Percentiles rank a stretch among this genome's conserved stretches.
Evolutionary conservation across 1,284 basidiomycete genomes (phyloP).

Genomic region (Heliocybe sulcata): DNA sequence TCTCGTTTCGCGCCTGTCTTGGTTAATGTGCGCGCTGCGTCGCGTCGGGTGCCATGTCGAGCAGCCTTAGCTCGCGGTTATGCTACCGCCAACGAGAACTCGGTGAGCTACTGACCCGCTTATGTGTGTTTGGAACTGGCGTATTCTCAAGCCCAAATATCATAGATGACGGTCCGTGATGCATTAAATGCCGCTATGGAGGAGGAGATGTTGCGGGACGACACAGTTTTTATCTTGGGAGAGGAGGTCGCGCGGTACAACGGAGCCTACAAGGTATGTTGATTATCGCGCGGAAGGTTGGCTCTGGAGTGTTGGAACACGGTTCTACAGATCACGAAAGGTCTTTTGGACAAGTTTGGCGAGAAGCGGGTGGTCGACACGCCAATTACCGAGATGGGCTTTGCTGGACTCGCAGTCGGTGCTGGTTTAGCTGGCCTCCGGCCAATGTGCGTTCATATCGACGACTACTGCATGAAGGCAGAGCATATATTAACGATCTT

Average conservation of each 20-base stretch:
- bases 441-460: slow-evolving; percentile 56
- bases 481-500: slow-evolving; percentile 5
- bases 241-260: slow-evolving; percentile 99
- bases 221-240: slow-evolving; percentile 92
- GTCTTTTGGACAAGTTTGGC: slow-evolving; percentile 98
- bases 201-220: slow-evolving; percentile 98
- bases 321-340: slow-evolving; percentile 82
- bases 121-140: background rate
- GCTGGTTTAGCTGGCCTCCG: slow-evolving; percentile 91
- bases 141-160: background rate
- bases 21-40: slow-evolving; percentile 32
- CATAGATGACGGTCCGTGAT: slow-evolving; percentile 95
- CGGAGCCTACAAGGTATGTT: slow-evolving; percentile 92
- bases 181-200: slow-evolving; percentile 98
- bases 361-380: slow-evolving; percentile 98
- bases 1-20: slow-evolving; percentile 59
- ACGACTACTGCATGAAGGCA: background rate
- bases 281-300: background rate
- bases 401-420: slow-evolving; percentile 94
- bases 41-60: slow-evolving; percentile 34
- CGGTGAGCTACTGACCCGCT: slow-evolving; percentile 30
- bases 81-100: slow-evolving; percentile 47
- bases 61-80: slow-evolving; percentile 46
- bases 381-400: slow-evolving; percentile 98
- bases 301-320: background rate